Evolutionary conservation across 108 stramenopile species (phyloP).

Genomic region (Cyclotella atomus): DNA sequence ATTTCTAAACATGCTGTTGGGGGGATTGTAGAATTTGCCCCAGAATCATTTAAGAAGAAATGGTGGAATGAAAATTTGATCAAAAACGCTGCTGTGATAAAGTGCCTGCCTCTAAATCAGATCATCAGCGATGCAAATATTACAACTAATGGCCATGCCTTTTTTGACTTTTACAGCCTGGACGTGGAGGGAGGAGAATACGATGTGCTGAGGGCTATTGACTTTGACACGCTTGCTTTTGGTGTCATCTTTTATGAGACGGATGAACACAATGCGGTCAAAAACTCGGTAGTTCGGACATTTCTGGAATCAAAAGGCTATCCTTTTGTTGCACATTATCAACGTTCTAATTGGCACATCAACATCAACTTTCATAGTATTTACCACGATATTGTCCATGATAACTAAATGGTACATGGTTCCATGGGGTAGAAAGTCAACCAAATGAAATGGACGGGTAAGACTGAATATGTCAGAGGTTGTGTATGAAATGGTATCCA

Average conservation of each 20-base stretch:
- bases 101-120: slow-evolving; percentile 10
- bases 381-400: background rate
- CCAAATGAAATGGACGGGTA: too few species aligned
- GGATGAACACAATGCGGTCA: slow-evolving; percentile 1
- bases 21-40: slow-evolving; percentile 13
- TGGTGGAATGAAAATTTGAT: background rate
- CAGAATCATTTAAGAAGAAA: slow-evolving; percentile 3
- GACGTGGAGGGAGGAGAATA: slow-evolving; percentile 27
- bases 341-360: background rate
- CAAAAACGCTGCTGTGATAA: background rate
- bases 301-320: slow-evolving; percentile 7
- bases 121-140: background rate
- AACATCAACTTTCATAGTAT: slow-evolving; percentile 11
- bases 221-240: slow-evolving; percentile 11
- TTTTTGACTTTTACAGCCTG: slow-evolving; percentile 15
- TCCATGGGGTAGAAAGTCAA: too few species aligned
- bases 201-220: slow-evolving; percentile 2
- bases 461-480: too few species aligned
- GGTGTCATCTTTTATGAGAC: slow-evolving; percentile 17
- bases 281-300: background rate
- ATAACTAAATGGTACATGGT: too few species aligned
- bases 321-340: background rate
- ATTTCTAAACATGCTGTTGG: background rate
- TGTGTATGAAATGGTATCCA: too few species aligned
- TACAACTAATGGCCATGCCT: background rate